These are phyloP conservation scores for Penicillium silybi DNA, from an alignment of 495 filamentous ascomycete species.

Conservation along the genomic window DNA sequence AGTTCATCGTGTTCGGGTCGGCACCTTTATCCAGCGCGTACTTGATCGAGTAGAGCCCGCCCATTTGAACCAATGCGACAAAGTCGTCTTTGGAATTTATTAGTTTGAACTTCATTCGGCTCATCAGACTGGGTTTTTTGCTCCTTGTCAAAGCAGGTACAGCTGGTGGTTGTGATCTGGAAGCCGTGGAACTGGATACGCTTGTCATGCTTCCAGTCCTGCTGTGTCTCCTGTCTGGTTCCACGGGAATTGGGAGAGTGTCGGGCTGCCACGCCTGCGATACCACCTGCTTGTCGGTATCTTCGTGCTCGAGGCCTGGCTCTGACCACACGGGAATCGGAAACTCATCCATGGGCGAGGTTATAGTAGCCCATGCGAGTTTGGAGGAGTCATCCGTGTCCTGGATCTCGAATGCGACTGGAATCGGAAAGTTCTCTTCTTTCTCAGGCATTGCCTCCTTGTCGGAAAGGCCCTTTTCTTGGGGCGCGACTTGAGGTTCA, in stretches of 20 bases:
- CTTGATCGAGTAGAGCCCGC: slow-evolving; percentile 1
- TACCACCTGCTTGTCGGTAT: slow-evolving; percentile 1
- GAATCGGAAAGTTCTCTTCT: slow-evolving; percentile 7
- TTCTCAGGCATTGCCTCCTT: background rate
- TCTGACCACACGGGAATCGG: slow-evolving; percentile 4
- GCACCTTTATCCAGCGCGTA: slow-evolving; percentile 31
- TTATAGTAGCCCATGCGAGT: background rate
- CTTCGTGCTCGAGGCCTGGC: background rate
- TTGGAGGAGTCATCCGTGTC: slow-evolving; percentile 5
- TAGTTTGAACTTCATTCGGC: slow-evolving; percentile 11
- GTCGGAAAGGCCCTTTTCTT: background rate
- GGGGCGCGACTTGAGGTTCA: background rate
- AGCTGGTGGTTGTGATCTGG: background rate
- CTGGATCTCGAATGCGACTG: background rate
- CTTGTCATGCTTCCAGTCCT: background rate
- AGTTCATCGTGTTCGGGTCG: slow-evolving; percentile 32
- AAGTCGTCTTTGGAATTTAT: slow-evolving; percentile 10
- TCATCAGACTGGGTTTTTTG: slow-evolving; percentile 13
- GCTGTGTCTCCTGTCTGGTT: background rate
- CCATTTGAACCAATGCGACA: slow-evolving; percentile 7
- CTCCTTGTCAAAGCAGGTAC: background rate
- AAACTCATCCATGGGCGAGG: slow-evolving; percentile 2
- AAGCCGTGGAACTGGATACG: background rate
- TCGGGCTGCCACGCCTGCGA: background rate
- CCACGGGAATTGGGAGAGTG: background rate